phyloP scores from a whole-genome alignment of 371 early-diverging fungal genomes.

The Entomophthora muscae region DNA sequence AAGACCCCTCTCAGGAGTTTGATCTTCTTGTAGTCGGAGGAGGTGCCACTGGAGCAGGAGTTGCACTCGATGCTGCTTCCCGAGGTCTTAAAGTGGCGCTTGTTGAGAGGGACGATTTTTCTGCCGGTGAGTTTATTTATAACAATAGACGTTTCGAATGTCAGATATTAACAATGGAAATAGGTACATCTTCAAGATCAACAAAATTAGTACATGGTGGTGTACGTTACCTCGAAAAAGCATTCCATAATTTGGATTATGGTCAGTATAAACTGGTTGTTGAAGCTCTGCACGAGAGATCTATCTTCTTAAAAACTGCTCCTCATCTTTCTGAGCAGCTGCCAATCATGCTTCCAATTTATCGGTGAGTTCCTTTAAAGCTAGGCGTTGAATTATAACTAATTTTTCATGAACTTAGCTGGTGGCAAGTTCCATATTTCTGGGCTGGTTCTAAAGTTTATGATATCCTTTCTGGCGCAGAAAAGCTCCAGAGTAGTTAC shows the following conservation, averaged over 20 bases:
- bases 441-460: slow-evolving; percentile 94
- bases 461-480: slow-evolving; percentile 83
- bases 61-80: slow-evolving; percentile 92
- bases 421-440: slow-evolving; percentile 95
- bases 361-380: slow-evolving; percentile 39
- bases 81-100: slow-evolving; percentile 92
- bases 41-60: slow-evolving; percentile 96
- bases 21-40: slow-evolving; percentile 97
- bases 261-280: slow-evolving; percentile 94
- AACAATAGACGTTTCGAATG: not conserved
- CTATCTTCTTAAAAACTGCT: slow-evolving; percentile 84
- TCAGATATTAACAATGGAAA: not conserved
- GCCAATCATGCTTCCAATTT: slow-evolving; percentile 91
- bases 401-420: slow-evolving; percentile 21
- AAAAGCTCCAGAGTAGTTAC: slow-evolving; percentile 76
- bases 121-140: slow-evolving; percentile 38
- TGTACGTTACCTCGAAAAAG: slow-evolving; percentile 98
- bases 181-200: slow-evolving; percentile 86
- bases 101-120: slow-evolving; percentile 96
- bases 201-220: slow-evolving; percentile 99
- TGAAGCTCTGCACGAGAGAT: slow-evolving; percentile 95
- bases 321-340: slow-evolving; percentile 90
- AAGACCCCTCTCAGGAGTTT: slow-evolving; percentile 18
- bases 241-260: slow-evolving; percentile 83
- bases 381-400: not conserved